Conservation (phyloP, 257 asterid genomes). For the Petrea volubilis region DNA sequence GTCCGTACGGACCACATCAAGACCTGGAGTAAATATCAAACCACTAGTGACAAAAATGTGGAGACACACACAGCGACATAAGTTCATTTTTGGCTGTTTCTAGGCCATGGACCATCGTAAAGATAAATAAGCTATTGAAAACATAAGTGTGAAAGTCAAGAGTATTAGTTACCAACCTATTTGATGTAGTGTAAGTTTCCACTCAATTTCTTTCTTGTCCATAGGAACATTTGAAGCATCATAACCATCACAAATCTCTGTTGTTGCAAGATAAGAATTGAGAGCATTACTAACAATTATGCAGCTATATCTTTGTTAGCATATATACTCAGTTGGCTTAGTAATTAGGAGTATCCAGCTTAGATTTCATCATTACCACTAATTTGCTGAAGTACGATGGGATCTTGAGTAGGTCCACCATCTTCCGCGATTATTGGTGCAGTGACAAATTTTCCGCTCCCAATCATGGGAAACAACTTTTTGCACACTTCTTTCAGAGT, state of each 20-base stretch:
- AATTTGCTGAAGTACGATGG: conserved; percentile 80
- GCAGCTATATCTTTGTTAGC: not conserved
- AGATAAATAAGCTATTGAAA: not conserved
- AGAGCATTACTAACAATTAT: conserved; percentile 16
- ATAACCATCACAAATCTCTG: conserved; percentile 35
- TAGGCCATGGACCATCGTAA: not conserved
- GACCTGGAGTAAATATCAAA: conserved; percentile 50
- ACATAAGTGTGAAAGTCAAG: not conserved
- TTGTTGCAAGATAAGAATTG: conserved; percentile 9
- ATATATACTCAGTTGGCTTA: not conserved
- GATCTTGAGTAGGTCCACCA: conserved; percentile 82
- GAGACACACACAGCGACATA: not conserved
- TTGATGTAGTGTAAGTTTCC: conserved; percentile 91
- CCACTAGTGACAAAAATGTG: conserved; percentile 9
- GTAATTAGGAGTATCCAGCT: not conserved
- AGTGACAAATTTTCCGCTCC: conserved; percentile 81
- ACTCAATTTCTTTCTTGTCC: conserved; percentile 76
- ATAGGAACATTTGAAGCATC: conserved; percentile 17
- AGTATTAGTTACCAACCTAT: conserved; percentile 55
- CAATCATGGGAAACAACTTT: conserved; percentile 81
- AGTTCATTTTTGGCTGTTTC: not conserved
- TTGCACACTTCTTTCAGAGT: conserved; percentile 71
- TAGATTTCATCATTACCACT: conserved; percentile 25
- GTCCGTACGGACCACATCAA: conserved; percentile 92
- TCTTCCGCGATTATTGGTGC: conserved; percentile 82